Conservation (phyloP, 164 flowering plant genomes). For the Stephania cephalantha region DNA sequence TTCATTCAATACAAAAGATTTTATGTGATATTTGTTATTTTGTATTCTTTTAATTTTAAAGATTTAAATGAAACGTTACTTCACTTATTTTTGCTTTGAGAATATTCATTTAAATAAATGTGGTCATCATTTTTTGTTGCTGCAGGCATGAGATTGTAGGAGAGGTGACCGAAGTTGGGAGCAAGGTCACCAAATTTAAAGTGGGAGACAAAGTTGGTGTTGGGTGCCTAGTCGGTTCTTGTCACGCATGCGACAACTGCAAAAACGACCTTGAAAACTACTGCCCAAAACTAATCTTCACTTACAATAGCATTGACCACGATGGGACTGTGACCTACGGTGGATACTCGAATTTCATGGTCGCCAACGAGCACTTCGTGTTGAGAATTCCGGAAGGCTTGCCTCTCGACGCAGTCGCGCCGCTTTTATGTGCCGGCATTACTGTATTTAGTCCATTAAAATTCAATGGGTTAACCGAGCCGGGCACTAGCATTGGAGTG, state of each 20-base stretch:
- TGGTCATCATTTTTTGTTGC: not conserved
- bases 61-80: too few species aligned
- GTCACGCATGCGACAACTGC: constrained; percentile 29
- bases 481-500: constrained; percentile 41
- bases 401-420: constrained; percentile 38
- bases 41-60: too few species aligned
- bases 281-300: constrained; percentile 28
- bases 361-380: constrained; percentile 30
- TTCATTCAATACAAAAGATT: too few species aligned
- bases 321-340: constrained; percentile 35
- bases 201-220: constrained; percentile 34
- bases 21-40: too few species aligned
- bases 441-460: constrained; percentile 45
- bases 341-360: constrained; percentile 33
- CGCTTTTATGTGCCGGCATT: constrained; percentile 45
- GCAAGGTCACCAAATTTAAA: constrained; percentile 24
- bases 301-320: constrained; percentile 14
- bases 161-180: constrained; percentile 30
- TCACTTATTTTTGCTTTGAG: too few species aligned
- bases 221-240: constrained; percentile 32
- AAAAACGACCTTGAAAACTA: constrained; percentile 23
- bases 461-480: constrained; percentile 29
- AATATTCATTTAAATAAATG: too few species aligned
- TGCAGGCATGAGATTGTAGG: constrained; percentile 39
- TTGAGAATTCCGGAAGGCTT: constrained; percentile 40